Conservation (phyloP, 345 rosid genomes). For the Raphanus raphanistrum region DNA sequence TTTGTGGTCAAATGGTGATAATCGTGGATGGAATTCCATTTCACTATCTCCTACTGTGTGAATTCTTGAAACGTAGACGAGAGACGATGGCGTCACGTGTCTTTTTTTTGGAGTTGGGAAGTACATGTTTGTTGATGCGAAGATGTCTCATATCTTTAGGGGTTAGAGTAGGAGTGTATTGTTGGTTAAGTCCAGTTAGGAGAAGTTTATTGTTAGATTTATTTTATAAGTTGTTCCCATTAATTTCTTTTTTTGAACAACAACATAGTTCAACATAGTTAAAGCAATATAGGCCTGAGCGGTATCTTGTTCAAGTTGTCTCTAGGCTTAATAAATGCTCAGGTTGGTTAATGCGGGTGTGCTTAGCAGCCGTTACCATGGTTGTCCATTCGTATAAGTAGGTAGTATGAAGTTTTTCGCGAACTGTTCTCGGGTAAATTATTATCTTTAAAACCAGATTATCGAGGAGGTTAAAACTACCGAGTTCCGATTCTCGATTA, state of each 20-base stretch:
- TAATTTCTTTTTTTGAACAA: not conserved
- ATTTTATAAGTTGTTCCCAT: not conserved
- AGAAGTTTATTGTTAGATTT: not conserved
- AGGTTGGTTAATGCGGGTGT: no score
- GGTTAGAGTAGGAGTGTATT: not conserved
- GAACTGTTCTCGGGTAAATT: no score
- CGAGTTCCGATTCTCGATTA: no score
- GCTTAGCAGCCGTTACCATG: no score
- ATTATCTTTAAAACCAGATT: no score
- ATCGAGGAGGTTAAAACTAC: no score
- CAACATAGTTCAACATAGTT: not conserved
- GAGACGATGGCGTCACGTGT: slow-evolving; percentile 2
- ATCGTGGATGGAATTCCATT: slow-evolving; percentile 23
- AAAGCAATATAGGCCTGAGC: no score
- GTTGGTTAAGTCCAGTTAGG: not conserved
- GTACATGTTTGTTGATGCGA: not conserved
- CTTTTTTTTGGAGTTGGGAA: slow-evolving; percentile 7
- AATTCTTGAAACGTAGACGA: not conserved
- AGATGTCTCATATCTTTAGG: not conserved
- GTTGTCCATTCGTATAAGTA: no score
- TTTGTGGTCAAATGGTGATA: slow-evolving; percentile 18
- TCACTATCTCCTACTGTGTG: not conserved
- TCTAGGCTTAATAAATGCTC: no score
- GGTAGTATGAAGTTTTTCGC: no score
- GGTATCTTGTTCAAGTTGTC: no score